Conservation (phyloP, 257 asterid species). For the Eustoma russellianum region DNA sequence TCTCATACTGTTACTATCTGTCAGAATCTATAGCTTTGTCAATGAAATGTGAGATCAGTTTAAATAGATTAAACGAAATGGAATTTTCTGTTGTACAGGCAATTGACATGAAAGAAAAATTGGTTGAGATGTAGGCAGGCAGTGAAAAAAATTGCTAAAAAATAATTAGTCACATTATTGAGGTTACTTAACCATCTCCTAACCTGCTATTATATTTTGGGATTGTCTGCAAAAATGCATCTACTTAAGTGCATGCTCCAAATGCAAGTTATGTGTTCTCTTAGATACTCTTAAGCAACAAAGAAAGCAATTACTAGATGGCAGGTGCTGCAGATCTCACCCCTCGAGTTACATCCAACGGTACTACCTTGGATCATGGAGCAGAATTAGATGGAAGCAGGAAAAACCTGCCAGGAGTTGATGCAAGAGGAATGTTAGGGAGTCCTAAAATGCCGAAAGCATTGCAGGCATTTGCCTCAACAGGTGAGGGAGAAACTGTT, state of each 20-base stretch:
- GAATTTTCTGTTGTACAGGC: conserved; percentile 40
- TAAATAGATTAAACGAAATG: conserved; percentile 6
- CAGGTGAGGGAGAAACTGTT: conserved; percentile 5
- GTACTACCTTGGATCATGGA: conserved; percentile 12
- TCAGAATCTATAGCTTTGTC: background rate
- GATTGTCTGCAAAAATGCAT: conserved; percentile 14
- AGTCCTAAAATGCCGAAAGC: conserved; percentile 20
- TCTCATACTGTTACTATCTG: no score
- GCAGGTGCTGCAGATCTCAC: conserved; percentile 44
- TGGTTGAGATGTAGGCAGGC: conserved; percentile 69
- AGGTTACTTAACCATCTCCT: conserved; percentile 66
- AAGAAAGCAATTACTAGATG: conserved; percentile 23
- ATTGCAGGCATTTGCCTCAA: conserved; percentile 12
- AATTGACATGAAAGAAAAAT: conserved; percentile 54
- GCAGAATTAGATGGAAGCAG: conserved; percentile 6
- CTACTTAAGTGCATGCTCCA: conserved; percentile 28
- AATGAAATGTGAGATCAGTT: conserved; percentile 2
- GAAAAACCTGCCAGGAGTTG: conserved; percentile 12
- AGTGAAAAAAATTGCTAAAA: conserved; percentile 16
- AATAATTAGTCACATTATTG: conserved; percentile 15
- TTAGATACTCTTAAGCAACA: conserved; percentile 6
- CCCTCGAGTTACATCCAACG: conserved; percentile 15
- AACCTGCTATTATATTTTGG: conserved; percentile 36
- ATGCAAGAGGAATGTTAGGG: conserved; percentile 15
- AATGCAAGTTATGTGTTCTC: conserved; percentile 5